These are phyloP conservation scores for Saturnispora kantuleensis DNA, from an alignment of 805 yeast species.

Conservation along the genomic window DNA sequence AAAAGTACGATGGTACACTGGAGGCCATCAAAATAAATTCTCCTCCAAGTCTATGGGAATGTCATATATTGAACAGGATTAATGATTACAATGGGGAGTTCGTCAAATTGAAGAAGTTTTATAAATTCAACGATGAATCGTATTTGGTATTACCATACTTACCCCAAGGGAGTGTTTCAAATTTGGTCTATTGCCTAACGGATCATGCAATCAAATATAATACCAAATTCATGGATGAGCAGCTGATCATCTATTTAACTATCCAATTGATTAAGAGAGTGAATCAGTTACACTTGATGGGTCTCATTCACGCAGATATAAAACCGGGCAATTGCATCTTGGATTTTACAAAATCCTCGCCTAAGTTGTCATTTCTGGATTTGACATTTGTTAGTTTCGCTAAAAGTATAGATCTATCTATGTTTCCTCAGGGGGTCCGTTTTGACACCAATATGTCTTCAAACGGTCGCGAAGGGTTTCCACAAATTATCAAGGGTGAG, in stretches of 20 bases:
- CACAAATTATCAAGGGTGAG: conserved; percentile 47
- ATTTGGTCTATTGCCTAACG: conserved; percentile 44
- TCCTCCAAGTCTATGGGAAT: conserved; percentile 74
- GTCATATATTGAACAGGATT: conserved; percentile 54
- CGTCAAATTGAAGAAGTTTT: conserved; percentile 42
- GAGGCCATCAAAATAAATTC: conserved; percentile 66
- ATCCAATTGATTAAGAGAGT: conserved; percentile 53
- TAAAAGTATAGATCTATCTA: conserved; percentile 58
- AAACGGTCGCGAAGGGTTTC: conserved; percentile 57
- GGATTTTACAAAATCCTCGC: conserved; percentile 30
- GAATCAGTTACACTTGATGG: conserved; percentile 50
- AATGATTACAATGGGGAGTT: conserved; percentile 28
- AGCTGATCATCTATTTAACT: conserved; percentile 50
- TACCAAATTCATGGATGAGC: conserved; percentile 42
- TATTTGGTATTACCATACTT: conserved; percentile 55
- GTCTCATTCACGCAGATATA: conserved; percentile 75
- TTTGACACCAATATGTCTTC: conserved; percentile 54
- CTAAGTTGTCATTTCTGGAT: conserved; percentile 16
- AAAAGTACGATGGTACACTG: conserved; percentile 42
- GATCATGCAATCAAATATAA: conserved; percentile 14
- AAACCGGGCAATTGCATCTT: conserved; percentile 85
- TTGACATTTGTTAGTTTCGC: conserved; percentile 64
- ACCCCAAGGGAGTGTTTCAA: conserved; percentile 65
- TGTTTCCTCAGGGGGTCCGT: conserved; percentile 39
- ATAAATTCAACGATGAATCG: conserved; percentile 55